Base-by-base conservation (phyloP, 768 basidiomycete species). In the Pleurotus giganteus region DNA sequence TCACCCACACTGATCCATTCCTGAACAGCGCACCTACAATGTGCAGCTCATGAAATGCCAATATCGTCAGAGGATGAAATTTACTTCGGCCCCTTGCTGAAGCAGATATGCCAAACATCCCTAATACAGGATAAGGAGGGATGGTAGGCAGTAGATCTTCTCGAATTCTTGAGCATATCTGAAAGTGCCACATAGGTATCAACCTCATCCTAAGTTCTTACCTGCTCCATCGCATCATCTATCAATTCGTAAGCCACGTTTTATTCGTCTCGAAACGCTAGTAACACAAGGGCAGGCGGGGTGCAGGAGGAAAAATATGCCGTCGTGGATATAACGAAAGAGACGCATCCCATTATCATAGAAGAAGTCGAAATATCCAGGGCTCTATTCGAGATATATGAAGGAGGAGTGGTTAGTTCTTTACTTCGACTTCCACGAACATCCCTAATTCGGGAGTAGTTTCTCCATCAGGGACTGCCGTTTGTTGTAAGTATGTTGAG, bases 1-100 rank as follows among this genome's bases (percentile, higher is more conserved):
- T 4, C 49, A 12, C 46, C 8, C 34, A 12, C 24, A 26, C 56
- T 57, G 24, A 59, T 17, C n/a, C 9, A 32, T 50, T 49, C n/a
- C 23, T 53, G n/a, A 29, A 9, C 49, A 80, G 87, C 83, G 4
- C 93, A 94, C 64, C 67, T 95, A 11, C 94, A 95, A 65, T 96
- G 92, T 60, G 94, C 93, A 15, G 90, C 83, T 0, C 75, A 86
- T 53, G 94, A 95, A 69, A 88, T 96, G 82, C 93, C 93, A 0
- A 60, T 94, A 21, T 82, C 80, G 15, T 58, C 69, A 0, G 82
- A 81, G 12, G 94, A 94, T 58, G 72, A 74, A 29, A 61, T 67
- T 15, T 95, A 87, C 70, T 96, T 96, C 63, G 93, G 90, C 5
- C 75, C 81, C 4, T 62, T 71, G 44, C 75, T 85, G 47, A 71